Conservation (phyloP, 2,329 filamentous ascomycete species). For the Catunica adiposa region DNA sequence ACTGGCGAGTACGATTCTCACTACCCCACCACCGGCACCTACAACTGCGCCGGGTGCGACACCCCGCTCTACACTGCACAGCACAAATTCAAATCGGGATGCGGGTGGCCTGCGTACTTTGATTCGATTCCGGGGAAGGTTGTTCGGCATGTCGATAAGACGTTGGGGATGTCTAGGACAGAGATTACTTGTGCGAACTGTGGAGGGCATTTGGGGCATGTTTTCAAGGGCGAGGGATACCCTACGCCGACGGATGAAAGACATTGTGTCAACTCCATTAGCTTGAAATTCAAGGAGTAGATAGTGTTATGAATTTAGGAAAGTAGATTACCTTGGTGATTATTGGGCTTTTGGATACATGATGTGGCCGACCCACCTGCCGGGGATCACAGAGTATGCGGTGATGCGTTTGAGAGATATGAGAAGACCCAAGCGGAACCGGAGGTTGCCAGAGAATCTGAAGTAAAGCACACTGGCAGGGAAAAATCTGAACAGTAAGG, state of each 20-base stretch:
- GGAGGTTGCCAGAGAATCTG: too few relatives aligned
- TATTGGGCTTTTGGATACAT: too few relatives aligned
- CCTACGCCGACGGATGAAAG: slow-evolving; percentile 80
- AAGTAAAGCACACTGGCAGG: too few relatives aligned
- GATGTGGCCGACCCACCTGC: too few relatives aligned
- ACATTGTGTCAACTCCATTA: slow-evolving; percentile 91
- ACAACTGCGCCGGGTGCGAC: slow-evolving; percentile 73
- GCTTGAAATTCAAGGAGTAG: slow-evolving; percentile 52
- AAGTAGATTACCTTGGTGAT: not conserved
- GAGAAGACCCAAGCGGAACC: too few relatives aligned
- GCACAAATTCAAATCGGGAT: slow-evolving; percentile 93
- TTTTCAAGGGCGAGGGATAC: slow-evolving; percentile 82
- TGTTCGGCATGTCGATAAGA: slow-evolving; percentile 57
- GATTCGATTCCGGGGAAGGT: slow-evolving; percentile 88
- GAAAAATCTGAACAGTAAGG: too few relatives aligned
- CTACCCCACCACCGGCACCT: slow-evolving; percentile 57
- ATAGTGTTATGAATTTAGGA: not conserved
- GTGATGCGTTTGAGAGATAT: too few relatives aligned
- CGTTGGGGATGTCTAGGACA: slow-evolving; percentile 67
- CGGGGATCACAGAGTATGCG: too few relatives aligned
- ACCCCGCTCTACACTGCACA: slow-evolving; percentile 80
- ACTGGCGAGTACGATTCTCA: slow-evolving; percentile 81
- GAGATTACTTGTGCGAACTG: slow-evolving; percentile 94
- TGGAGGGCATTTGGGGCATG: slow-evolving; percentile 85
- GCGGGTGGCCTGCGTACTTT: slow-evolving; percentile 96